Conservation (phyloP, 257 asterid genomes). For the Solanum neorickii region DNA sequence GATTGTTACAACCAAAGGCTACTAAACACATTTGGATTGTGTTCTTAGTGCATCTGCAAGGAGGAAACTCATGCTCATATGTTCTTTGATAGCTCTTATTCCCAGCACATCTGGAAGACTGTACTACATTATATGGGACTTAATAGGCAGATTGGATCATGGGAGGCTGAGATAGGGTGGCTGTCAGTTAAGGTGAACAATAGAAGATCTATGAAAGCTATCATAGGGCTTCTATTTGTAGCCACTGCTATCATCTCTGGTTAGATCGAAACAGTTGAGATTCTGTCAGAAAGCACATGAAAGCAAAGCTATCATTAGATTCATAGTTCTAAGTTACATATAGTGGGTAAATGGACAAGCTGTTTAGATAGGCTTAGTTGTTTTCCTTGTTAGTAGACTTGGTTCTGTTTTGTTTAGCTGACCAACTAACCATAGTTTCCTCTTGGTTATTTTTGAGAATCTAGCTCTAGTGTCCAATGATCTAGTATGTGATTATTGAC, state of each 20-base stretch:
- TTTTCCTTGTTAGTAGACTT: not conserved
- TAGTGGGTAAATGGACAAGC: not conserved
- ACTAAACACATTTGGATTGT: not conserved
- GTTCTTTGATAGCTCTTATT: not conserved
- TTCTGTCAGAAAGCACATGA: not conserved
- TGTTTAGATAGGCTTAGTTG: not conserved
- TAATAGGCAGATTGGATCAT: not conserved
- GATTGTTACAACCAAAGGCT: not conserved
- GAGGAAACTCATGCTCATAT: not conserved
- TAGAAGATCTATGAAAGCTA: not conserved
- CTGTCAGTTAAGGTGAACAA: not conserved
- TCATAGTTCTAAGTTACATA: not conserved
- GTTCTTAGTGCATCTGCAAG: not conserved
- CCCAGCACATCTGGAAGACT: not conserved
- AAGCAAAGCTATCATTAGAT: not conserved
- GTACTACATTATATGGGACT: not conserved
- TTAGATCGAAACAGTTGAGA: not conserved
- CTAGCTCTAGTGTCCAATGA: not conserved
- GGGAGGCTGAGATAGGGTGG: not conserved
- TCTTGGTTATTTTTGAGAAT: not conserved
- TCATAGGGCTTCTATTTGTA: not conserved
- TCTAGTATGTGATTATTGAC: not conserved
- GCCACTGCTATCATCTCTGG: not conserved
- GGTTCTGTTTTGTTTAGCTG: not conserved
- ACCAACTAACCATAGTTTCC: not conserved